phyloP scores from a whole-genome alignment of 768 basidiomycete species.

The Termitomyces sp. region DNA sequence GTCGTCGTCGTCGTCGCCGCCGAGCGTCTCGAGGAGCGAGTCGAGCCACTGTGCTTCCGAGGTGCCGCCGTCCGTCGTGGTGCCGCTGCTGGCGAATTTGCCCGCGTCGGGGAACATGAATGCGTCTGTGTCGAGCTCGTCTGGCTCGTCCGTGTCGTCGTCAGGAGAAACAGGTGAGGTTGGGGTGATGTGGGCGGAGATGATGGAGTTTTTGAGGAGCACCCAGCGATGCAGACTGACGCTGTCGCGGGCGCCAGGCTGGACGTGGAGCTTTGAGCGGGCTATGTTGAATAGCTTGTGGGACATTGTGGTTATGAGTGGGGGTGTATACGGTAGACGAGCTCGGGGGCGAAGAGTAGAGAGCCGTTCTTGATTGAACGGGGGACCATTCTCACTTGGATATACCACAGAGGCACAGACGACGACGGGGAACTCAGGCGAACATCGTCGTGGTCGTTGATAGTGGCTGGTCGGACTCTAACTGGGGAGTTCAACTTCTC shows the following conservation, averaged over 20 bases:
- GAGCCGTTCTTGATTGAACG: conserved; percentile 83
- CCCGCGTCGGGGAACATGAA: conserved; percentile 83
- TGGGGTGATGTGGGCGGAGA: conserved; percentile 40
- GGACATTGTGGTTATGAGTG: conserved; percentile 22
- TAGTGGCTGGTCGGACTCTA: too few relatives aligned
- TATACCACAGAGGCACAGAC: conserved; percentile 26
- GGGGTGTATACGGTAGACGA: conserved; percentile 80
- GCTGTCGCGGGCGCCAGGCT: conserved; percentile 57
- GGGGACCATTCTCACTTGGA: conserved; percentile 66
- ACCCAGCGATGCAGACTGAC: conserved; percentile 86
- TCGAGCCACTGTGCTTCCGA: conserved; percentile 83
- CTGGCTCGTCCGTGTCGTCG: conserved; percentile 40
- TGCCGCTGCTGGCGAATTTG: conserved; percentile 40
- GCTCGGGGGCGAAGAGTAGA: conserved; percentile 82
- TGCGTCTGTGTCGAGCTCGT: conserved; percentile 55
- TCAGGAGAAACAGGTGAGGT: conserved; percentile 30
- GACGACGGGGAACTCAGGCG: conserved; percentile 28
- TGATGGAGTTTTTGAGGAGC: conserved; percentile 80
- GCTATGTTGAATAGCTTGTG: conserved; percentile 60
- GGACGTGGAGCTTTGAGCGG: conserved; percentile 70
- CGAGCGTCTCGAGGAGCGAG: conserved; percentile 71
- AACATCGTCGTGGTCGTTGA: conserved; percentile 43
- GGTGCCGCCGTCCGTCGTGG: conserved; percentile 35
- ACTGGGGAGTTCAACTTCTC: conserved; percentile 8
- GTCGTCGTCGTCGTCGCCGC: conserved; percentile 64